Evolutionary conservation across 768 basidiomycete genomes (phyloP), one percentile per base, ranked within the genome.

Genomic region (Psilocybe sp.): DNA sequence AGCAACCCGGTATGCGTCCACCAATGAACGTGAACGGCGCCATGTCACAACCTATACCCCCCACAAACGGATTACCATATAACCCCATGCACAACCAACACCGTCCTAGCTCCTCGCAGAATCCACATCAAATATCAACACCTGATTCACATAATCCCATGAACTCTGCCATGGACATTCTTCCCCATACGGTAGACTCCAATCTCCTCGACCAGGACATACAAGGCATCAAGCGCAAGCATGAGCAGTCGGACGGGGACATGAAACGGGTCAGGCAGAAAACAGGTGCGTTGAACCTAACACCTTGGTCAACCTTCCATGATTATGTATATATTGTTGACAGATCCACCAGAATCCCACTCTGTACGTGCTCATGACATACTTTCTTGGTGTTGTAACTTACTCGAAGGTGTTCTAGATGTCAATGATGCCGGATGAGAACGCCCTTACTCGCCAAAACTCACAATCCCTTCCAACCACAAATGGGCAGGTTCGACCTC

Each of bases 171-270:
- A 44, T 58, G 14, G 63, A 63, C 39, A 45, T 59, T 36, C 50
- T 66, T 48, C 44, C 52, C 10, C 62, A 60, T 18, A 55, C 59
- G 20, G 49, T 64, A 32, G 73, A 74, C 35, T 57, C 66, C 40
- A 73, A 70, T 57, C 67, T 74, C 31, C 64, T 81, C 44, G 87
- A 89, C 46, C 74, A 74, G 52, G 87, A 89, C 47, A 55, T 65
- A n/a, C 81, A 84, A 49, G 79, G 76, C 14, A 73, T 82, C 54
- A 92, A 92, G 64, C 77, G 89, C 53, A 90, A 89, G 64, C 69
- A 85, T 54, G 82, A 84, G 42, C 73, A 75, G 14, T 84, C 82
- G 46, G 86, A 87, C 51, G 68, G 67, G 23, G 85, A 88, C 41
- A 75, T 69, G 41, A 92, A 92, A 65, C 79, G 89, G 58, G 81